Conservation (phyloP, 192 early-diverging fungal species). For the Powellomyces hirtus region DNA sequence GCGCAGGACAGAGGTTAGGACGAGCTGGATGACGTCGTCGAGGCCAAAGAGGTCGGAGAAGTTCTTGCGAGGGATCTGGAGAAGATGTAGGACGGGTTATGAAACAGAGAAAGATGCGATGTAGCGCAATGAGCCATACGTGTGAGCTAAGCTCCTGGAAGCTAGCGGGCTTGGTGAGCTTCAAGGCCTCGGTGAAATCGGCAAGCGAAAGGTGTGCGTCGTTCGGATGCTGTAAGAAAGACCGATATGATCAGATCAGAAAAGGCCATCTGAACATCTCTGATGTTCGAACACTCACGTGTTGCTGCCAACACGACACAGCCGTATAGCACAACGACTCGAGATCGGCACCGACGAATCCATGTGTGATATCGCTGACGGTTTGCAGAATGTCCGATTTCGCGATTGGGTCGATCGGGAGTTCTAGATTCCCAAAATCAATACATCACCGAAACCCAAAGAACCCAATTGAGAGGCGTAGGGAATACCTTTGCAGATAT, state of each 20-base stretch:
- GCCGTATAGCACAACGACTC: conserved; percentile 62
- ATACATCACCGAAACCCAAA: too few species aligned
- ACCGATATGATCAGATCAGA: too few species aligned
- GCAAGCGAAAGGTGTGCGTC: neutral
- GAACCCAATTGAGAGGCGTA: too few species aligned
- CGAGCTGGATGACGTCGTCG: conserved; percentile 40
- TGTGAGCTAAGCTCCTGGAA: conserved; percentile 25
- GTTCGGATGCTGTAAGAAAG: conserved; percentile 11
- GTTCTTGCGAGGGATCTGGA: conserved; percentile 12
- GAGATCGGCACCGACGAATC: conserved; percentile 81
- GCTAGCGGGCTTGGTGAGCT: conserved; percentile 53
- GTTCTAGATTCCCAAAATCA: too few species aligned
- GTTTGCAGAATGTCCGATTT: conserved; percentile 34
- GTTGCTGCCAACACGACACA: conserved; percentile 31
- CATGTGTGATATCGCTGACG: conserved; percentile 60
- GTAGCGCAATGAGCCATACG: too few species aligned
- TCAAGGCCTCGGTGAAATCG: conserved; percentile 46
- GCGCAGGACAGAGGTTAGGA: conserved; percentile 50
- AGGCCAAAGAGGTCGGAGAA: conserved; percentile 72
- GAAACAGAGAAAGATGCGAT: too few species aligned
- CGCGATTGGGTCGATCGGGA: neutral
- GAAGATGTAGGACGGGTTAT: too few species aligned
- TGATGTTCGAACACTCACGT: too few species aligned
- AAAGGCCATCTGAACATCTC: too few species aligned
- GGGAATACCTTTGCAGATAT: conserved; percentile 2